Percentiles rank a stretch among this genome's conserved stretches.
These are phyloP conservation scores for Spiromastix sp. DNA, from an alignment of 2,329 filamentous ascomycete genomes.

Conservation along the genomic window DNA sequence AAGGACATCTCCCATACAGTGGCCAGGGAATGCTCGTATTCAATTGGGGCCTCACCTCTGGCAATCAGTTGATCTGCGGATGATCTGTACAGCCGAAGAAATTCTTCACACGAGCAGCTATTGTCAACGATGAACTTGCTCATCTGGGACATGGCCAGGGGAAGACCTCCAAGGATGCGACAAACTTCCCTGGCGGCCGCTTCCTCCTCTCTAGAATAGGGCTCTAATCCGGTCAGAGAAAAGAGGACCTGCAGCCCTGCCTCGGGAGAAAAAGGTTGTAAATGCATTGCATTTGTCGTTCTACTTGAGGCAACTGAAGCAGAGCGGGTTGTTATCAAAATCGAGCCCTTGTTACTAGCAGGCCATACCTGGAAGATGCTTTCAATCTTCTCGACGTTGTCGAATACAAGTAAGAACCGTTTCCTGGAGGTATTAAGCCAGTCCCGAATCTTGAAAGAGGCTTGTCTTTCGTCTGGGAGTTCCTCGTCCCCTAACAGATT, in stretches of 20 bases:
- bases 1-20: conserved; percentile 5
- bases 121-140: conserved; percentile 4
- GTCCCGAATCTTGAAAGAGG: no score
- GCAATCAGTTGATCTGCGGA: conserved; percentile 2
- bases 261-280: no score
- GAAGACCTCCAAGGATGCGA: conserved; percentile 4
- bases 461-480: conserved; percentile 1
- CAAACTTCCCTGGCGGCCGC: conserved; percentile 1
- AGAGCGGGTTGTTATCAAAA: no score
- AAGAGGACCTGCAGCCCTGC: conserved; percentile 2
- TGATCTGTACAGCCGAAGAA: conserved; percentile 2
- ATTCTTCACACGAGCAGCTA: conserved; percentile 6
- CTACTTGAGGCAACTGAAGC: no score
- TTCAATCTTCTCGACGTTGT: no score
- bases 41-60: not conserved
- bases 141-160: conserved; percentile 6
- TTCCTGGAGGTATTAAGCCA: no score
- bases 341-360: no score
- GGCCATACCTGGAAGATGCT: no score
- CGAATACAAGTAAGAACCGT: no score
- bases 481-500: conserved; percentile 1
- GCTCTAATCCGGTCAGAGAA: conserved; percentile 3
- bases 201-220: conserved; percentile 2
- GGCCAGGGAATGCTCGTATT: conserved; percentile 5
- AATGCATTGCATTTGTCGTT: no score